Conservation (phyloP, 2,329 filamentous ascomycete species). For the Mariannaea elegans region DNA sequence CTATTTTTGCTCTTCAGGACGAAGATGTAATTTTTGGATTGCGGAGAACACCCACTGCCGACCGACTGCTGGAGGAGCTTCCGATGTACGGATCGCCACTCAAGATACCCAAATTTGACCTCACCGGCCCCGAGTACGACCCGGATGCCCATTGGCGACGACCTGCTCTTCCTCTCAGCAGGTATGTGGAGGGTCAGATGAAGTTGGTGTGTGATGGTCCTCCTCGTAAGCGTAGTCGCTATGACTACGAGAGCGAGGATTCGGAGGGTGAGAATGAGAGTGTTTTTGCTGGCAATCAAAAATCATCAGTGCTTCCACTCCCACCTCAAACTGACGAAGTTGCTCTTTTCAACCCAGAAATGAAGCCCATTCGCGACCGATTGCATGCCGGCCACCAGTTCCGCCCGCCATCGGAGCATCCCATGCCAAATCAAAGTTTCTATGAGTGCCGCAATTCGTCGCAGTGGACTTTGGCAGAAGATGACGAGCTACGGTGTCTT, state of each 20-base stretch:
- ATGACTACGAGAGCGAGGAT: slow-evolving; percentile 79
- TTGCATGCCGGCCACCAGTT: slow-evolving; percentile 93
- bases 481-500: slow-evolving; percentile 84
- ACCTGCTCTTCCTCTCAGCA: slow-evolving; percentile 84
- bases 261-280: slow-evolving; percentile 66
- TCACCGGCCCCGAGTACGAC: slow-evolving; percentile 65
- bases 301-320: slow-evolving; percentile 58
- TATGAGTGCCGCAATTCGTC: slow-evolving; percentile 89
- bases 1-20: slow-evolving; percentile 83
- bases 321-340: slow-evolving; percentile 78
- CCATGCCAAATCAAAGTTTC: slow-evolving; percentile 89
- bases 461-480: slow-evolving; percentile 90
- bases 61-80: slow-evolving; percentile 81
- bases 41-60: slow-evolving; percentile 76
- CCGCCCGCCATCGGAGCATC: slow-evolving; percentile 87
- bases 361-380: slow-evolving; percentile 88
- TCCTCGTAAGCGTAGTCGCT: slow-evolving; percentile 82
- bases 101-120: slow-evolving; percentile 65
- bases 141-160: slow-evolving; percentile 78
- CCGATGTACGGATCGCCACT: slow-evolving; percentile 79
- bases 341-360: slow-evolving; percentile 88
- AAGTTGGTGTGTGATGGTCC: slow-evolving; percentile 72
- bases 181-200: slow-evolving; percentile 85
- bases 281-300: slow-evolving; percentile 65
- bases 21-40: slow-evolving; percentile 85